A percentile compares a stretch with the other conserved stretches of the same genome.
Evolutionary conservation across 495 filamentous ascomycete genomes (phyloP).

Genomic region (Trichoderma virens): DNA sequence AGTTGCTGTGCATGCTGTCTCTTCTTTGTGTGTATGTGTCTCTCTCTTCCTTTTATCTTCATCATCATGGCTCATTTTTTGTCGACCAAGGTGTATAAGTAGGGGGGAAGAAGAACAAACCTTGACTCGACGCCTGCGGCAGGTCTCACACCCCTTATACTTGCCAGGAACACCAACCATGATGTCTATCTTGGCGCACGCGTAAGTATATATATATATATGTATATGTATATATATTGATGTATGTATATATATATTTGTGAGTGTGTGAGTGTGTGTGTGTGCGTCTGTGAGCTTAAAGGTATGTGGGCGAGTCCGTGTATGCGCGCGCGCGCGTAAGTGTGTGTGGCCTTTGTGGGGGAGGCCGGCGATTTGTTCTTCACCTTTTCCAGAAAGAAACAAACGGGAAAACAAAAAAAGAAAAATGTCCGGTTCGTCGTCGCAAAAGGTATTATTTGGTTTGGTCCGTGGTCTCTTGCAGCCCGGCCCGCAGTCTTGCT

Average conservation of each 20-base stretch:
- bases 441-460: background rate
- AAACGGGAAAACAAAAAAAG: background rate
- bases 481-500: background rate
- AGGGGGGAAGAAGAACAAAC: constrained; percentile 11
- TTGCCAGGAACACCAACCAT: constrained; percentile 42
- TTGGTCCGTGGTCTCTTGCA: background rate
- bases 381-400: background rate
- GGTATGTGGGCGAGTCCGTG: too few species aligned
- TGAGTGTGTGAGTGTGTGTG: background rate
- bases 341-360: background rate
- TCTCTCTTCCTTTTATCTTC: background rate
- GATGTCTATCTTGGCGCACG: background rate
- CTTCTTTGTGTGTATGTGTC: background rate
- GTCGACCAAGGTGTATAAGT: background rate
- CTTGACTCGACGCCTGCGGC: constrained; percentile 33
- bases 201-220: background rate
- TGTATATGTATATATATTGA: background rate
- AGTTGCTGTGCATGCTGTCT: constrained; percentile 5
- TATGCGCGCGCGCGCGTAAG: background rate
- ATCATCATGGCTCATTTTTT: background rate
- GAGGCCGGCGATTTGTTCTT: background rate
- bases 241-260: background rate
- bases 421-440: background rate
- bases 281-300: background rate
- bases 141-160: constrained; percentile 42